These are phyloP conservation scores for Flaveria trinervia DNA, from an alignment of 129 eudicot genomes.

Conservation along the genomic window DNA sequence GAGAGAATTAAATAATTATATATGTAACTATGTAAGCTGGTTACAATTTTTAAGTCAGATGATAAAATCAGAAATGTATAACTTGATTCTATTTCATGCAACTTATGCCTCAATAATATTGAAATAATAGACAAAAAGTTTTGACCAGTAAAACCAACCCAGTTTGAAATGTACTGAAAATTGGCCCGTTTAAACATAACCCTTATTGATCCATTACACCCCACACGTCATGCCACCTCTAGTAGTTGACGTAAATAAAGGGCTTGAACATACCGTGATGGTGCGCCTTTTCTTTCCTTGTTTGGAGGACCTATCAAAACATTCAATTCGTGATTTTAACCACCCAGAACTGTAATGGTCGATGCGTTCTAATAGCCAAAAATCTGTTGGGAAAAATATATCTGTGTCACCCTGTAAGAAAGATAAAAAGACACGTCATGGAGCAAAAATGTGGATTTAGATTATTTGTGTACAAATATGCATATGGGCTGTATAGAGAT, in stretches of 20 bases:
- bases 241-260: background rate
- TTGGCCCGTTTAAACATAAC: background rate
- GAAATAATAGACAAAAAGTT: background rate
- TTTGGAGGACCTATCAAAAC: conserved; percentile 50
- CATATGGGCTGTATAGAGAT: background rate
- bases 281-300: conserved; percentile 90
- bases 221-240: background rate
- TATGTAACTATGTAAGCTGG: background rate
- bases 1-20: background rate
- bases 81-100: background rate
- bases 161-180: background rate
- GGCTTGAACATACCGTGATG: conserved; percentile 49
- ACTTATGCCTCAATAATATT: background rate
- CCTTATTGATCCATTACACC: background rate
- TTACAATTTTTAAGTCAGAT: background rate
- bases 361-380: conserved; percentile 81
- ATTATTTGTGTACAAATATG: background rate
- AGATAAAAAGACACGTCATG: background rate
- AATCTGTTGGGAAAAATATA: conserved; percentile 95
- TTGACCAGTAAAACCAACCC: background rate
- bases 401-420: conserved; percentile 87
- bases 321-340: conserved; percentile 47
- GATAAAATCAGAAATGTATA: background rate
- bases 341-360: conserved; percentile 93
- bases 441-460: conserved; percentile 6